phyloP scores from a whole-genome alignment of 129 eudicot species.

The Saposhnikovia divaricata region DNA sequence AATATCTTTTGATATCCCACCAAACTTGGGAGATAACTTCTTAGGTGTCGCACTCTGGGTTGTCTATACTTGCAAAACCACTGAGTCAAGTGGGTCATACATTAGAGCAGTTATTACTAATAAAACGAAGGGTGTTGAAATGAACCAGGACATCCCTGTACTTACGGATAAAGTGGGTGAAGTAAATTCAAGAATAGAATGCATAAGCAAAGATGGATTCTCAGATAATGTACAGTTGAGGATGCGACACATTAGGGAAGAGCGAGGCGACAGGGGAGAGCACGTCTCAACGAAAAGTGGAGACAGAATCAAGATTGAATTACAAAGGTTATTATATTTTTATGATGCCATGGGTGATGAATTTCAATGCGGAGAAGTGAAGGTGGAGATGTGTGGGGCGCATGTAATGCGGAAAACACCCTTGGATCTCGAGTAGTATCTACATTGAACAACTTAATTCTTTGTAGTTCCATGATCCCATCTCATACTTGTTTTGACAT shows the following conservation, averaged over 20 bases:
- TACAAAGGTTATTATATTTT: not conserved
- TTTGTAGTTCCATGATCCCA: too few relatives aligned
- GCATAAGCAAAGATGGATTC: not conserved
- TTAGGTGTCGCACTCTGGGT: not conserved
- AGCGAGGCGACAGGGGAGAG: not conserved
- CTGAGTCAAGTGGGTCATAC: fast-evolving
- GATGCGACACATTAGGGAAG: not conserved
- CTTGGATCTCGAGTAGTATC: too few relatives aligned
- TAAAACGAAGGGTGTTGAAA: not conserved
- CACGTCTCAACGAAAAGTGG: not conserved
- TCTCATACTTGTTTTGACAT: too few relatives aligned
- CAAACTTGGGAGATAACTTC: not conserved
- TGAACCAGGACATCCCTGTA: too few relatives aligned
- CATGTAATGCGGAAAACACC: not conserved
- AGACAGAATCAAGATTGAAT: not conserved
- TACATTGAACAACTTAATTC: too few relatives aligned
- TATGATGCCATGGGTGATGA: too few relatives aligned
- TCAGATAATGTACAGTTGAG: not conserved
- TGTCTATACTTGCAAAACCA: not conserved
- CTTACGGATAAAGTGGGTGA: not conserved
- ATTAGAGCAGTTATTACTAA: not conserved
- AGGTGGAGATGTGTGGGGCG: not conserved
- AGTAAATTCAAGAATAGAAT: not conserved
- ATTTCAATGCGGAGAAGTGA: not conserved
- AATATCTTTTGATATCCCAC: not conserved